Percentiles rank a stretch among this genome's conserved stretches.
phyloP scores from a whole-genome alignment of 2,329 filamentous ascomycete species.

The Aspergillus caelatus region DNA sequence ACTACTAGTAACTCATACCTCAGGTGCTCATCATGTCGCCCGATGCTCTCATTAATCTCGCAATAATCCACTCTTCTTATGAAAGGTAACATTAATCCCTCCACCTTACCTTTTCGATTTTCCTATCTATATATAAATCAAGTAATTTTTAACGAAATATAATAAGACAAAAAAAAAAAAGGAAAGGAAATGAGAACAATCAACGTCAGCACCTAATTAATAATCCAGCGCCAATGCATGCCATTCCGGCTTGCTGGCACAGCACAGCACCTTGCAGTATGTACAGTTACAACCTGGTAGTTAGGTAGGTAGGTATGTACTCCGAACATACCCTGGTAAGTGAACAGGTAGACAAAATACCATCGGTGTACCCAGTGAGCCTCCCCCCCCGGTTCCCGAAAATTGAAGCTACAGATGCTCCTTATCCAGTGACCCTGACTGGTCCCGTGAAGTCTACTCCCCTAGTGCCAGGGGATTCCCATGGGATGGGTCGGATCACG shows the following conservation, averaged over 20 bases:
- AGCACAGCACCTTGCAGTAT: background rate
- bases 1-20: background rate
- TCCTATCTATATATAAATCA: background rate
- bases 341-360: background rate
- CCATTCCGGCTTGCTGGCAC: background rate
- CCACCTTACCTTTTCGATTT: background rate
- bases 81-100: background rate
- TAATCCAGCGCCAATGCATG: background rate
- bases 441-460: background rate
- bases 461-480: background rate
- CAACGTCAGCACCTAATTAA: background rate
- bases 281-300: background rate
- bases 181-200: no score
- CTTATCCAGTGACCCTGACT: background rate
- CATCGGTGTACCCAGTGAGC: conserved; percentile 1
- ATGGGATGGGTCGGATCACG: background rate
- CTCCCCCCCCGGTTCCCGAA: background rate
- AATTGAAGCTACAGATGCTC: background rate
- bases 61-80: background rate
- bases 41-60: conserved; percentile 2
- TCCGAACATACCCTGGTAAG: background rate
- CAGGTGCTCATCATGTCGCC: background rate
- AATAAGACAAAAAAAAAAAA: background rate
- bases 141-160: background rate
- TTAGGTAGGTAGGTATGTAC: background rate